These are phyloP conservation scores for Penicillium malachiteum DNA, from an alignment of 495 filamentous ascomycete genomes.

Conservation along the genomic window DNA sequence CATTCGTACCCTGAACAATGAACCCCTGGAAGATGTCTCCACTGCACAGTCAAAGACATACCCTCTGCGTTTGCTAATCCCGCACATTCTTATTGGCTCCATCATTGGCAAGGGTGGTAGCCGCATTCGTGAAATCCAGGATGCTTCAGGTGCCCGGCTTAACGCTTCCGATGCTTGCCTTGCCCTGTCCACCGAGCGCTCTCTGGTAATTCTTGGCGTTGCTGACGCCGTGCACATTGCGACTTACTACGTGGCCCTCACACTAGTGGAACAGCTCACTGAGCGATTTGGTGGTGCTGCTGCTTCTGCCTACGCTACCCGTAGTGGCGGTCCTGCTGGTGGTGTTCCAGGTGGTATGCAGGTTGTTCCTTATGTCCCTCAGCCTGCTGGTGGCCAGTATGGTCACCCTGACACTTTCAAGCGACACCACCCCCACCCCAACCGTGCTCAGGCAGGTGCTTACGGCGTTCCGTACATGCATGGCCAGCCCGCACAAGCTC, in stretches of 20 bases:
- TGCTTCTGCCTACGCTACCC: slow-evolving; percentile 93
- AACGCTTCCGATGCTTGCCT: slow-evolving; percentile 95
- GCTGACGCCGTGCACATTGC: slow-evolving; percentile 97
- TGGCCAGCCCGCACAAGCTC: slow-evolving; percentile 60
- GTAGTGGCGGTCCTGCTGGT: slow-evolving; percentile 88
- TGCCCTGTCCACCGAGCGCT: slow-evolving; percentile 90
- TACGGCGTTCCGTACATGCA: slow-evolving; percentile 74
- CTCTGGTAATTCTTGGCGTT: slow-evolving; percentile 89
- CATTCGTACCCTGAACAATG: slow-evolving; percentile 96
- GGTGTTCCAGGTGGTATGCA: slow-evolving; percentile 96
- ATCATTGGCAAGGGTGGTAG: slow-evolving; percentile 97
- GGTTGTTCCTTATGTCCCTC: slow-evolving; percentile 91
- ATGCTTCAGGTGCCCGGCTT: slow-evolving; percentile 91
- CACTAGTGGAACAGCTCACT: slow-evolving; percentile 91
- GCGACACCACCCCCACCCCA: slow-evolving; percentile 63
- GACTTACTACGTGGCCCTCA: slow-evolving; percentile 96
- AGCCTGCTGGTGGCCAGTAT: slow-evolving; percentile 86
- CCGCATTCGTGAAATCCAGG: slow-evolving; percentile 97
- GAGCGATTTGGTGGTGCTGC: slow-evolving; percentile 95
- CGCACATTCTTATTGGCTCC: slow-evolving; percentile 95
- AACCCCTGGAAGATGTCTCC: slow-evolving; percentile 81
- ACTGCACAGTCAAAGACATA: slow-evolving; percentile 95
- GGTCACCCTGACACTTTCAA: slow-evolving; percentile 87
- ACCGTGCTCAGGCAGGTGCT: slow-evolving; percentile 60
- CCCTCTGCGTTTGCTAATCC: slow-evolving; percentile 89